Percentiles rank a stretch among this genome's conserved stretches.
These are phyloP conservation scores for Tardiomyces digboiensis DNA, from an alignment of 1,139 yeast genomes.

Conservation along the genomic window DNA sequence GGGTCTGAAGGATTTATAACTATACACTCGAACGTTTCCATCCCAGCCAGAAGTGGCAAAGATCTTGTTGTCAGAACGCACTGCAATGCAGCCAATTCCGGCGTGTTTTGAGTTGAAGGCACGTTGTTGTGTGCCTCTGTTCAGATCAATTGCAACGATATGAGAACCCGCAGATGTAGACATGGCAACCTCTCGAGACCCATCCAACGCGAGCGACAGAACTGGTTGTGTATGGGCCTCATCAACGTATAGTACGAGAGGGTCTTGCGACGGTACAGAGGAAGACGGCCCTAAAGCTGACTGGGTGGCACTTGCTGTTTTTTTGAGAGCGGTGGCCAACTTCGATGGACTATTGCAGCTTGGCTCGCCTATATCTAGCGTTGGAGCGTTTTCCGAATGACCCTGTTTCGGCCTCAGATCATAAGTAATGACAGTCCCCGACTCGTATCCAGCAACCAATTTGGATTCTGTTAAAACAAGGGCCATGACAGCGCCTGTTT, in stretches of 20 bases:
- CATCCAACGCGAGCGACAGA: conserved; percentile 18
- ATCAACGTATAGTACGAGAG: conserved; percentile 9
- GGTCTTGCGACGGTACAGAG: not conserved
- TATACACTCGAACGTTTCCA: conserved; percentile 26
- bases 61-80: conserved; percentile 22
- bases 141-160: conserved; percentile 12
- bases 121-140: conserved; percentile 2
- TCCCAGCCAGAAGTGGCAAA: conserved; percentile 33
- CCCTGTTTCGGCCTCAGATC: conserved; percentile 4
- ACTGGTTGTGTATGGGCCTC: conserved; percentile 28
- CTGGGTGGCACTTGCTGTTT: no score
- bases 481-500: conserved; percentile 31
- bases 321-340: not conserved
- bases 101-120: conserved; percentile 17
- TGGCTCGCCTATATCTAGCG: not conserved
- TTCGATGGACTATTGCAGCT: not conserved
- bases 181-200: conserved; percentile 12
- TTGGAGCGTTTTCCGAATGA: no score
- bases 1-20: conserved; percentile 13
- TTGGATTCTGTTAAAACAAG: conserved; percentile 13
- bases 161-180: conserved; percentile 27
- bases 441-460: conserved; percentile 30
- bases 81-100: conserved; percentile 21
- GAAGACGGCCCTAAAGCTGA: no score
- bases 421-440: conserved; percentile 26